These are phyloP conservation scores for Leccinum disarticulatum DNA, from an alignment of 768 basidiomycete genomes.

Conservation along the genomic window DNA sequence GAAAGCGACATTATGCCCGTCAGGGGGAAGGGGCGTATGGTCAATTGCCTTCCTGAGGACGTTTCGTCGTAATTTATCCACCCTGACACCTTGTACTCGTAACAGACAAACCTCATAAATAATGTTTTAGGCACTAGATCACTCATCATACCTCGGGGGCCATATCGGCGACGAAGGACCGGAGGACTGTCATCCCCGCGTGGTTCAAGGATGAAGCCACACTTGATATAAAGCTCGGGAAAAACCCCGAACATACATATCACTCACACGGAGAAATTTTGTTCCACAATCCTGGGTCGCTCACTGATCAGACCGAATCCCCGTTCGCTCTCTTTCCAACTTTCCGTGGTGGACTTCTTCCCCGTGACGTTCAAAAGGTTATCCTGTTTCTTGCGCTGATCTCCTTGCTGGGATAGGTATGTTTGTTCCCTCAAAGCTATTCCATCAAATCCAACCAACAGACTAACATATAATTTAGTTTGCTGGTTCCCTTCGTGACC, in stretches of 20 bases:
- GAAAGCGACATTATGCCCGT: not conserved
- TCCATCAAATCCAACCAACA: not conserved
- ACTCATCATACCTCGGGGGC: not conserved
- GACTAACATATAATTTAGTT: not conserved
- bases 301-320: not conserved
- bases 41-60: not conserved
- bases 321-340: not conserved
- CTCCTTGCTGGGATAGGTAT: not conserved
- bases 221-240: conserved; percentile 10
- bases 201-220: conserved; percentile 18
- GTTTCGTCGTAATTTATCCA: not conserved
- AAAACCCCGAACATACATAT: not conserved
- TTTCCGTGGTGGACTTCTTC: not conserved
- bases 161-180: not conserved
- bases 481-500: not conserved
- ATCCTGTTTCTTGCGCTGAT: not conserved
- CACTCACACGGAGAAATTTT: not conserved
- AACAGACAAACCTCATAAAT: not conserved
- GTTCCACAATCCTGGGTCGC: not conserved
- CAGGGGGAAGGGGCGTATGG: not conserved
- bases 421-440: not conserved
- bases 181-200: not conserved
- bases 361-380: not conserved
- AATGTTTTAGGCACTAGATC: not conserved
- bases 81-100: not conserved